phyloP scores from a whole-genome alignment of 805 yeast species.

The Saccharomycopsis babjevae region DNA sequence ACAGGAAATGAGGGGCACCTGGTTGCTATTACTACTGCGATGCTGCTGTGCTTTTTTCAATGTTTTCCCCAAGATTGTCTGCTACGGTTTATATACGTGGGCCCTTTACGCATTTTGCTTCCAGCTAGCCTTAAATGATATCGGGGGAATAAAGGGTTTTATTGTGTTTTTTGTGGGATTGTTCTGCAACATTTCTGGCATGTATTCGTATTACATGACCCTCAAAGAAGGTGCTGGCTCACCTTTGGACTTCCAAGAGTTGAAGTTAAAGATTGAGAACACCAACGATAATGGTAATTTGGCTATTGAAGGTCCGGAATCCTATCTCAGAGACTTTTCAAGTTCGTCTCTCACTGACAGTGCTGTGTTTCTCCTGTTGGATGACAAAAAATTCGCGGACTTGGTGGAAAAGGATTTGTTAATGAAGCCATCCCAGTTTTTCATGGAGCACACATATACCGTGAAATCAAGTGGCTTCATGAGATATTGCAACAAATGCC shows the following conservation, averaged over 20 bases:
- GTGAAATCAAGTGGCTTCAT: slow-evolving; percentile 32
- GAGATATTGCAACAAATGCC: slow-evolving; percentile 59
- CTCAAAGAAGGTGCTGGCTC: slow-evolving; percentile 42
- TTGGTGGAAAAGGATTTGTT: slow-evolving; percentile 7
- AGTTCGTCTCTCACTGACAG: not conserved
- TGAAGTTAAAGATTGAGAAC: slow-evolving; percentile 18
- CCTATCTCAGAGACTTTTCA: no score
- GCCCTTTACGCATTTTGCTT: slow-evolving; percentile 30
- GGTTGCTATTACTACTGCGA: slow-evolving; percentile 4
- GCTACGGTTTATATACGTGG: slow-evolving; percentile 36
- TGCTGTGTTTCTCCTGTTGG: slow-evolving; percentile 5
- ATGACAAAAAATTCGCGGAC: slow-evolving; percentile 6
- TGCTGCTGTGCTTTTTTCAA: slow-evolving; percentile 27
- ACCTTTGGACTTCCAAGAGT: slow-evolving; percentile 37
- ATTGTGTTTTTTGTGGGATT: slow-evolving; percentile 22
- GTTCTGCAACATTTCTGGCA: slow-evolving; percentile 26
- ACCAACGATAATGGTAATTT: not conserved
- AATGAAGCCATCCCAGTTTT: slow-evolving; percentile 26
- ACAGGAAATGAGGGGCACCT: not conserved
- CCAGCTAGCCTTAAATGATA: slow-evolving; percentile 24
- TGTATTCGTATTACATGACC: slow-evolving; percentile 38
- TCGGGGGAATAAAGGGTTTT: slow-evolving; percentile 15
- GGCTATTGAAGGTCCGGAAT: not conserved
- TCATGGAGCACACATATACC: slow-evolving; percentile 27
- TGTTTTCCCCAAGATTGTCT: slow-evolving; percentile 39